These are phyloP conservation scores for Cotoneaster glaucophyllus DNA, from an alignment of 306 rosid genomes.

Conservation along the genomic window DNA sequence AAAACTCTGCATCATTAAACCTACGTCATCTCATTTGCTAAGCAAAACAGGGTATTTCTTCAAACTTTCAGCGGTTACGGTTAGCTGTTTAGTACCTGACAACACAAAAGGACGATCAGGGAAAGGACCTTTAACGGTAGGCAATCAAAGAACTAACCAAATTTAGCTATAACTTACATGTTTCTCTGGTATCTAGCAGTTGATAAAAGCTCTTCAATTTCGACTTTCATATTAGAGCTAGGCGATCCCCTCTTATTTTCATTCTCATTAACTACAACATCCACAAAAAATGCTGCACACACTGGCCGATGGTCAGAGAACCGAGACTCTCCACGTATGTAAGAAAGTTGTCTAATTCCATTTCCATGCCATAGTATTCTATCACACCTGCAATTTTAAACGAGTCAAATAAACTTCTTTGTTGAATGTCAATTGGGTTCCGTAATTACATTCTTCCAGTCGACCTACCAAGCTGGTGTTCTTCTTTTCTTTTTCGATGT, in stretches of 20 bases:
- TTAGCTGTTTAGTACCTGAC: conserved; percentile 46
- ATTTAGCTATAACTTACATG: conserved; percentile 9
- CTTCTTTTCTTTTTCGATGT: conserved; percentile 77
- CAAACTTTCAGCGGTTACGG: conserved; percentile 18
- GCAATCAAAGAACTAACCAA: neutral
- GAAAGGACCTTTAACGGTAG: neutral
- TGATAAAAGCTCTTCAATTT: conserved; percentile 46
- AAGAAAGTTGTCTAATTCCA: conserved; percentile 62
- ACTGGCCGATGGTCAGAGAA: conserved; percentile 96
- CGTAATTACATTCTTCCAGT: neutral
- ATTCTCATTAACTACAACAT: conserved; percentile 38
- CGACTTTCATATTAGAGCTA: conserved; percentile 34
- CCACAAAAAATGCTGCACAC: conserved; percentile 60
- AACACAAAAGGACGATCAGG: conserved; percentile 6
- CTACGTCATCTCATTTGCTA: neutral
- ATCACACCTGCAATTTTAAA: conserved; percentile 66
- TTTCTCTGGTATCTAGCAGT: conserved; percentile 21
- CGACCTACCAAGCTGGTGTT: conserved; percentile 93
- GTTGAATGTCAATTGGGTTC: neutral
- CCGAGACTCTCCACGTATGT: conserved; percentile 57
- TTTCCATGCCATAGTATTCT: conserved; percentile 88
- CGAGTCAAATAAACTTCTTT: conserved; percentile 13
- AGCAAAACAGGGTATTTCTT: conserved; percentile 17
- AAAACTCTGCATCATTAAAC: neutral
- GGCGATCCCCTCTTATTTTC: conserved; percentile 42